These are phyloP conservation scores for Hypoxylon subgilvum DNA, from an alignment of 495 filamentous ascomycete genomes.

Conservation along the genomic window DNA sequence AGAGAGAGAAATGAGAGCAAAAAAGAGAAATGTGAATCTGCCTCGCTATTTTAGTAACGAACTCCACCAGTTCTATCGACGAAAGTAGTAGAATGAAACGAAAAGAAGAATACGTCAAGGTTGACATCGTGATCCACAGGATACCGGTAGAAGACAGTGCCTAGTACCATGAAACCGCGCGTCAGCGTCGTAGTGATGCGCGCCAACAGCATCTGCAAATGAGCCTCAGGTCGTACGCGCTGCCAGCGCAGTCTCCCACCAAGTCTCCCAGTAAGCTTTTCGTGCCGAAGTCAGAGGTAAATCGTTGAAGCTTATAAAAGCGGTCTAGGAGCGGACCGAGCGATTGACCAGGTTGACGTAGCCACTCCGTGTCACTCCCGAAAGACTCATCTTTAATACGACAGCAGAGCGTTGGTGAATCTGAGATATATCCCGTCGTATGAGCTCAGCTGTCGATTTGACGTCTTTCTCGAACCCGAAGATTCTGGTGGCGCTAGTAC, in stretches of 20 bases:
- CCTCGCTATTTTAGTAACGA: slow-evolving; percentile 6
- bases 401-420: too few relatives aligned
- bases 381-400: not conserved
- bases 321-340: slow-evolving; percentile 7
- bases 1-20: slow-evolving; percentile 6
- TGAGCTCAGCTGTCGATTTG: not conserved
- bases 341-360: not conserved
- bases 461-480: not conserved
- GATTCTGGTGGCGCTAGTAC: not conserved
- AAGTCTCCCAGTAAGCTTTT: too few relatives aligned
- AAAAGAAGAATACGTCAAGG: slow-evolving; percentile 10
- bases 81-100: slow-evolving; percentile 1
- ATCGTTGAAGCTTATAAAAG: not conserved
- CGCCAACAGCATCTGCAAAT: slow-evolving; percentile 16
- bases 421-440: not conserved
- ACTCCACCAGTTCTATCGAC: slow-evolving; percentile 10
- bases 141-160: slow-evolving; percentile 8
- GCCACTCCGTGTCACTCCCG: slow-evolving; percentile 2
- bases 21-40: slow-evolving; percentile 9
- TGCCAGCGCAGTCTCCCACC: not conserved
- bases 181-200: slow-evolving; percentile 25
- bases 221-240: slow-evolving; percentile 2
- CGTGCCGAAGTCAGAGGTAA: too few relatives aligned
- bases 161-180: slow-evolving; percentile 16
- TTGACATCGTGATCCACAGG: not conserved